Evolutionary conservation across 345 rosid species (phyloP).

Genomic region (Bretschneidera sinensis): DNA sequence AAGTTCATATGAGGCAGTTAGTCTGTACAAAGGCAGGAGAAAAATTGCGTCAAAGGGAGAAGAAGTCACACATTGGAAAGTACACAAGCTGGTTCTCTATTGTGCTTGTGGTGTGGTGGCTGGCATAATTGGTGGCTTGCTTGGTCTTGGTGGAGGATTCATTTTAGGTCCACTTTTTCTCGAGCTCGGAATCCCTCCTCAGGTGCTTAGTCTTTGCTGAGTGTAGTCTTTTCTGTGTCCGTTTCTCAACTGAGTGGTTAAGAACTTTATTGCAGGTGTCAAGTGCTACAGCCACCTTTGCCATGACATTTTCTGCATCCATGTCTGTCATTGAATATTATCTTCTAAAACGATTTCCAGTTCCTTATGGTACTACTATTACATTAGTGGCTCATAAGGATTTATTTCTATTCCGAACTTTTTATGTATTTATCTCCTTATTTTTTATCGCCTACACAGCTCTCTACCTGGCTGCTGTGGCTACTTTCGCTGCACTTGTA

Average conservation of each 20-base stretch:
- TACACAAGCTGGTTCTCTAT: conserved; percentile 30
- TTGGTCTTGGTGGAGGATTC: conserved; percentile 50
- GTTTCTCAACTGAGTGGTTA: no score
- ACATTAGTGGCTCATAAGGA: no score
- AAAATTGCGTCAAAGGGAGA: conserved; percentile 41
- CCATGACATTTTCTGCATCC: conserved; percentile 47
- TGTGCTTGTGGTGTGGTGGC: conserved; percentile 34
- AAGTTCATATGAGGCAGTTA: conserved; percentile 30
- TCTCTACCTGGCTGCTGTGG: conserved; percentile 27
- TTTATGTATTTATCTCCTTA: no score
- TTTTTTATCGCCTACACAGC: conserved; percentile 16
- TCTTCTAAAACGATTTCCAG: conserved; percentile 43
- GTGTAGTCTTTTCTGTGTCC: no score
- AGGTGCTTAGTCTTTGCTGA: no score
- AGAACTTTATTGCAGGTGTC: conserved; percentile 33
- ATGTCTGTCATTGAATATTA: conserved; percentile 44
- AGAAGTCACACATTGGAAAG: conserved; percentile 19
- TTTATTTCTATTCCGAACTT: no score
- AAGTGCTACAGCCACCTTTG: conserved; percentile 48
- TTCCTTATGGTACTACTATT: conserved; percentile 52
- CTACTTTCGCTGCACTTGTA: conserved; percentile 30
- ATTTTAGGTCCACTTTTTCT: conserved; percentile 45
- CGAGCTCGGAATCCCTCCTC: conserved; percentile 49
- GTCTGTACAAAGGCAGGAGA: conserved; percentile 34
- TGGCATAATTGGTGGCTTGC: conserved; percentile 42